Percentiles rank a stretch among this genome's conserved stretches.
Conservation (phyloP, 352 stramenopile genomes). For the Pythium sukuiense region DNA sequence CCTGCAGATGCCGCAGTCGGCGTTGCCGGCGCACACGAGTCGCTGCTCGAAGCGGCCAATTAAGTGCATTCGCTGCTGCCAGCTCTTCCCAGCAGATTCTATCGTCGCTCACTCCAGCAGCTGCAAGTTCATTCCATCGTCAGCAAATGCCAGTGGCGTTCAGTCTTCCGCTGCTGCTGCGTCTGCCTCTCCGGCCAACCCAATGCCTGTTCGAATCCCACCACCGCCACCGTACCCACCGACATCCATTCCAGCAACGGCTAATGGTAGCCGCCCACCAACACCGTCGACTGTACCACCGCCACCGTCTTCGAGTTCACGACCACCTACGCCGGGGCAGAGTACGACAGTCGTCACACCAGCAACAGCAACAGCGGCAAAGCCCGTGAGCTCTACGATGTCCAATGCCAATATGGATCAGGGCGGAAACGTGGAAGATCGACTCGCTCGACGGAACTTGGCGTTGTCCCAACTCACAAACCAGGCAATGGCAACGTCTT, state of each 20-base stretch:
- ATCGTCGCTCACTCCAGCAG: constrained; percentile 73
- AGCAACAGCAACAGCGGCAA: background rate
- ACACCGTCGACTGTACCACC: background rate
- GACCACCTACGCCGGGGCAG: background rate
- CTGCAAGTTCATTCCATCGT: constrained; percentile 56
- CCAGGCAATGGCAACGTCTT: background rate
- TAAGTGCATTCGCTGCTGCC: constrained; percentile 81
- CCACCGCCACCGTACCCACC: constrained; percentile 52
- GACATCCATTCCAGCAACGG: constrained; percentile 13
- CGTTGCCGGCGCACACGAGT: constrained; percentile 45
- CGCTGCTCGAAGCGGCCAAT: constrained; percentile 76
- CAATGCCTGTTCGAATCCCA: constrained; percentile 36
- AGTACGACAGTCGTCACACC: background rate
- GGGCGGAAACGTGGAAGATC: constrained; percentile 32
- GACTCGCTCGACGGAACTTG: constrained; percentile 51
- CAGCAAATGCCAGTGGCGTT: background rate
- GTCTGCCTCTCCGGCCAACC: background rate
- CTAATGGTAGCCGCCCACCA: background rate
- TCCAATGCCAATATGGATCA: background rate
- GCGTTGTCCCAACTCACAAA: constrained; percentile 66
- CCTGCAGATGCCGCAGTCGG: constrained; percentile 52
- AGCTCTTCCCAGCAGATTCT: constrained; percentile 70
- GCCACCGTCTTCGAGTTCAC: background rate
- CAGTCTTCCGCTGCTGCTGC: background rate
- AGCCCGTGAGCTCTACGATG: background rate